These are phyloP conservation scores for Morella rubra DNA, from an alignment of 306 rosid species.

Conservation along the genomic window DNA sequence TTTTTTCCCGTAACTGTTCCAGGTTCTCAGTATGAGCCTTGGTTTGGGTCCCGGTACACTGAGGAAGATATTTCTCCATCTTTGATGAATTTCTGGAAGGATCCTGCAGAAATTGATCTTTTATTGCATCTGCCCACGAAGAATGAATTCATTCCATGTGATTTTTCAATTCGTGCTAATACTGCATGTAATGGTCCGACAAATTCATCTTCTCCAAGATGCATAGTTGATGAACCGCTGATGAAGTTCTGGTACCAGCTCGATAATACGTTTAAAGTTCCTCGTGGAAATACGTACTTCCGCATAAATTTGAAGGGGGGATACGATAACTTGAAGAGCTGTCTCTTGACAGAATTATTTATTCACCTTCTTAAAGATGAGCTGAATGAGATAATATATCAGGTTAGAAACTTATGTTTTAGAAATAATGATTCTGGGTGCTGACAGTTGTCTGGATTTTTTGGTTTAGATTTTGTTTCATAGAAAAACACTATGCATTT, in stretches of 20 bases:
- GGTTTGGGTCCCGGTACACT: slow-evolving; percentile 81
- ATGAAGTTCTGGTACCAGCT: slow-evolving; percentile 93
- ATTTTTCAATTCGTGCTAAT: slow-evolving; percentile 70
- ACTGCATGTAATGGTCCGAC: slow-evolving; percentile 32
- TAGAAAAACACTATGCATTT: slow-evolving; percentile 12
- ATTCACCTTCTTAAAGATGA: slow-evolving; percentile 81
- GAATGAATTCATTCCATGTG: slow-evolving; percentile 89
- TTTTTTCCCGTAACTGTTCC: slow-evolving; percentile 27
- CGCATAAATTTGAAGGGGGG: slow-evolving; percentile 90
- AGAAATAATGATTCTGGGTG: not conserved
- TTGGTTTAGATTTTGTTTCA: slow-evolving; percentile 8
- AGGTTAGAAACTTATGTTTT: slow-evolving; percentile 60
- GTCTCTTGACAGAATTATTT: slow-evolving; percentile 73
- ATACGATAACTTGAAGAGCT: slow-evolving; percentile 53
- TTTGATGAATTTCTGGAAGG: slow-evolving; percentile 75
- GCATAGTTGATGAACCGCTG: slow-evolving; percentile 79
- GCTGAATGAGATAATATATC: slow-evolving; percentile 82
- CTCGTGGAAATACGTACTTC: slow-evolving; percentile 89
- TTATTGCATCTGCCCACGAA: slow-evolving; percentile 81
- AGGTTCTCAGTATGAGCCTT: slow-evolving; percentile 75
- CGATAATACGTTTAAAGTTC: slow-evolving; percentile 73
- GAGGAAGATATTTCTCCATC: slow-evolving; percentile 72
- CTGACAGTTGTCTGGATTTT: not conserved
- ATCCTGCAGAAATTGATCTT: slow-evolving; percentile 71
- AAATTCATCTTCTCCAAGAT: slow-evolving; percentile 54